Evolutionary conservation across 208 protist genomes (phyloP), one percentile per base, ranked within the genome.

Genomic region (Wallacemonas collosoma): DNA sequence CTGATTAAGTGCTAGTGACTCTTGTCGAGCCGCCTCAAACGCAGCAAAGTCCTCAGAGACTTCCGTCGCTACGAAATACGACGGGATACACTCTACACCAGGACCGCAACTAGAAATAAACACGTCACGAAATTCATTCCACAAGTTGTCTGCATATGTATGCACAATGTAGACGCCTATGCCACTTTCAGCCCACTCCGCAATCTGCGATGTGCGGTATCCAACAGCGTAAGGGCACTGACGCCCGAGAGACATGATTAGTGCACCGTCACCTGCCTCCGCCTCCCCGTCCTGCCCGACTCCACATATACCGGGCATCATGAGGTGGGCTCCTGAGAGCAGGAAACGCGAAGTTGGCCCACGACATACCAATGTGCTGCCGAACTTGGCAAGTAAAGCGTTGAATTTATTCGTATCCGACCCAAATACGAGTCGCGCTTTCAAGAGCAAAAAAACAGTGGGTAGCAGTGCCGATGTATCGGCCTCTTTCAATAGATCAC

Each of bases 301-400:
- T 36, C 62, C 54, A 43, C 83, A 7, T 70, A 95, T 85, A 38
- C 90, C 87, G 56, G 87, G 86, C 57, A 91, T 93, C 90, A 95
- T 95, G 40, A 95, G 72, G 74, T 95, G 87, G 9, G 90, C 88
- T 12, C 88, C 90, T 45, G 81, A 86, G 26, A 93, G 35, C 9
- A 95, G 58, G 74, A 85, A 93, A 0, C 74, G 68, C 14, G 86
- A 95, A 35, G 87, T 93, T 14, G 82, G 68, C 8, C 86, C 85
- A 26, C 77, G 79, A 61, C 83, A 93, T 0, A 77, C 79, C 14
- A 86, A 71, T 39, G 65, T 54, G 38, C 53, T 45, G 40, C 78
- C 80, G 53, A 75, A 66, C 48, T 69, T 65, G 3, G 15, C 7
- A 0, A 82, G 35, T 5, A 86, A 35, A 17, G 40, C 41, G 14